Evolutionary conservation across 2,329 filamentous ascomycete genomes (phyloP).

Genomic region (Blastomyces parvus): DNA sequence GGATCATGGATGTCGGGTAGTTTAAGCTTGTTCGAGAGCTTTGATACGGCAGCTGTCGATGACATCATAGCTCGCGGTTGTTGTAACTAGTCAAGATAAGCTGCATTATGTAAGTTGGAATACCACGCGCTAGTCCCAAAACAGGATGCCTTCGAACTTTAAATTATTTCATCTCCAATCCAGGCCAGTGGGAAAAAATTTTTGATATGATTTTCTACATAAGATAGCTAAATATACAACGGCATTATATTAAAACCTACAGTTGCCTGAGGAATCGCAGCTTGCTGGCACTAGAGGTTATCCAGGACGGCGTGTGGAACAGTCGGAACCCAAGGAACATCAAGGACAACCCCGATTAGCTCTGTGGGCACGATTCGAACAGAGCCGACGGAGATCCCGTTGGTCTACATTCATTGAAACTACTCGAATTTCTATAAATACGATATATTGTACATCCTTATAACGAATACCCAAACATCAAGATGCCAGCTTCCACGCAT

Average conservation of each 20-base stretch:
- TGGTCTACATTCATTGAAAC: neutral
- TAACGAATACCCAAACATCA: neutral
- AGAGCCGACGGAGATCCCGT: neutral
- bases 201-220: neutral
- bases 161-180: constrained; percentile 3
- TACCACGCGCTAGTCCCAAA: neutral
- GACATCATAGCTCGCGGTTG: neutral
- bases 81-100: constrained; percentile 3
- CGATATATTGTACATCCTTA: neutral
- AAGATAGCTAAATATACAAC: neutral
- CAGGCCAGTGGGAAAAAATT: neutral
- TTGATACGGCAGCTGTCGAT: neutral
- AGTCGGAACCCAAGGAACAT: neutral
- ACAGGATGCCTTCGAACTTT: neutral
- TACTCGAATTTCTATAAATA: neutral
- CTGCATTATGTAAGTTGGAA: neutral
- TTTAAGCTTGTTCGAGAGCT: neutral
- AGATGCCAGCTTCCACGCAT: constrained; percentile 34
- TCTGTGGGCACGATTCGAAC: neutral
- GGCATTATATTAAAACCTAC: neutral
- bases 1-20: neutral
- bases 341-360: neutral
- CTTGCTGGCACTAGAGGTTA: neutral
- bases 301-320: neutral
- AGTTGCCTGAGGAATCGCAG: neutral